These are phyloP conservation scores for Kazachstania sp. DNA, from an alignment of 1,139 yeast genomes.

Conservation along the genomic window DNA sequence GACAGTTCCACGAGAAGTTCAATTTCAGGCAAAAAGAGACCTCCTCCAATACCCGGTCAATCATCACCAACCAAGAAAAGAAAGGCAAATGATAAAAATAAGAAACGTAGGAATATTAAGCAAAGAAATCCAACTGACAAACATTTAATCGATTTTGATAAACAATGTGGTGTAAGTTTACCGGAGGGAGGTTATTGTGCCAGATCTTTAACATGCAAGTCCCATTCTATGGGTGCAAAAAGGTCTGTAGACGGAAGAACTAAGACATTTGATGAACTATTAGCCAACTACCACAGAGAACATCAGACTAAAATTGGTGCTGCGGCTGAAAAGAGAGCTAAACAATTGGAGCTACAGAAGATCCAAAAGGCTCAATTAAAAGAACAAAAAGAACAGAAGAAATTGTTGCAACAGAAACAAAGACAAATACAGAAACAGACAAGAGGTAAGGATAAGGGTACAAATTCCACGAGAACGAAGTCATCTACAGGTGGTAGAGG, in stretches of 20 bases:
- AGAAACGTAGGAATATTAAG: slow-evolving; percentile 37
- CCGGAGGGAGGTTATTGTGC: slow-evolving; percentile 94
- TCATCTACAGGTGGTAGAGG: neutral
- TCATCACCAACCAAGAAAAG: neutral
- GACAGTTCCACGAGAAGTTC: slow-evolving; percentile 1
- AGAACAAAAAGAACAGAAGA: slow-evolving; percentile 23
- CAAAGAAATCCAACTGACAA: slow-evolving; percentile 53
- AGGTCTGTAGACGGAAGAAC: slow-evolving; percentile 90
- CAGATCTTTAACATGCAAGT: slow-evolving; percentile 88
- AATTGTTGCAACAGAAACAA: slow-evolving; percentile 12
- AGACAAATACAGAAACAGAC: slow-evolving; percentile 4
- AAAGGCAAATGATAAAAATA: slow-evolving; percentile 7
- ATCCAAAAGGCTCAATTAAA: slow-evolving; percentile 22
- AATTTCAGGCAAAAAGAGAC: slow-evolving; percentile 8
- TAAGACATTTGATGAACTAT: slow-evolving; percentile 79
- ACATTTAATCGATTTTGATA: slow-evolving; percentile 87
- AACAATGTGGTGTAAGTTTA: slow-evolving; percentile 91
- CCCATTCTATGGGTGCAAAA: slow-evolving; percentile 97
- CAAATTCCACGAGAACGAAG: slow-evolving; percentile 3
- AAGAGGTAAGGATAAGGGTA: slow-evolving; percentile 1
- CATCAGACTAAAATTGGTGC: slow-evolving; percentile 89
- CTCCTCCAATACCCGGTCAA: slow-evolving; percentile 7
- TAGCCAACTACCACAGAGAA: slow-evolving; percentile 84
- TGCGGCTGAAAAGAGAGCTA: slow-evolving; percentile 52
- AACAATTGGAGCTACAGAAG: slow-evolving; percentile 25